Evolutionary conservation across 2,329 filamentous ascomycete species (phyloP).

Genomic region (Chrysosporium keratinophilum): DNA sequence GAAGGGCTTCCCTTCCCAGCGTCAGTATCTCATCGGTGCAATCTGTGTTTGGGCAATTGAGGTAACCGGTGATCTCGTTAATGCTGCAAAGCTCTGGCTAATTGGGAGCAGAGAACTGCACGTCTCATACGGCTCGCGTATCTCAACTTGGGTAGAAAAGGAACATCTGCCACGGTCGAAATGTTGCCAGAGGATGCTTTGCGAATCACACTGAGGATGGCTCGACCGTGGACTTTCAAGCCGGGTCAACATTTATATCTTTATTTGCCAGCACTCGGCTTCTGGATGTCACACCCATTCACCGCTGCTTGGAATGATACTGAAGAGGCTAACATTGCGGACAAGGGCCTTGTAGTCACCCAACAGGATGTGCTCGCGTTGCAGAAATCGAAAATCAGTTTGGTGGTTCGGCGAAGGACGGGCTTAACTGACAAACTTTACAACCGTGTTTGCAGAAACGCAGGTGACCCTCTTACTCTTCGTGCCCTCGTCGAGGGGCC

Average conservation of each 20-base stretch:
- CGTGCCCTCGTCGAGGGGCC: conserved; percentile 78
- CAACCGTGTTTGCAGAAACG: conserved; percentile 50
- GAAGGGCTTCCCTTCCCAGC: conserved; percentile 53
- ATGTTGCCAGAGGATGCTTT: conserved; percentile 59
- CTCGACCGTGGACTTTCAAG: conserved; percentile 54
- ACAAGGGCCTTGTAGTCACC: conserved; percentile 37
- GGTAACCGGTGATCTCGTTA: conserved; percentile 19
- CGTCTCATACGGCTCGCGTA: conserved; percentile 56
- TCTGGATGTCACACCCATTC: conserved; percentile 69
- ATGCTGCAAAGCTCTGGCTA: conserved; percentile 4
- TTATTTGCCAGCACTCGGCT: conserved; percentile 54
- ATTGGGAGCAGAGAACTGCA: conserved; percentile 39
- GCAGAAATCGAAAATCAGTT: conserved; percentile 55
- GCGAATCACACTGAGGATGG: conserved; percentile 59
- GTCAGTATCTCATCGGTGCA: conserved; percentile 63
- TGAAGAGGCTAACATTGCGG: conserved; percentile 34
- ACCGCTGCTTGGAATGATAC: conserved; percentile 65
- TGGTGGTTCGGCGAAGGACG: conserved; percentile 77
- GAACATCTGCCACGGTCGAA: conserved; percentile 57
- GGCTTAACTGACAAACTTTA: conserved; percentile 80
- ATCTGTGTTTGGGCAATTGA: conserved; percentile 70
- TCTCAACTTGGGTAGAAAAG: conserved; percentile 50
- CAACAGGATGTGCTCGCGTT: conserved; percentile 43
- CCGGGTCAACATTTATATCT: conserved; percentile 68
- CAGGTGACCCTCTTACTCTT: conserved; percentile 49